Percentiles rank a stretch among this genome's conserved stretches.
Evolutionary conservation across 202 grass and related monocot species (phyloP).

Genomic region (Musa balbisiana): DNA sequence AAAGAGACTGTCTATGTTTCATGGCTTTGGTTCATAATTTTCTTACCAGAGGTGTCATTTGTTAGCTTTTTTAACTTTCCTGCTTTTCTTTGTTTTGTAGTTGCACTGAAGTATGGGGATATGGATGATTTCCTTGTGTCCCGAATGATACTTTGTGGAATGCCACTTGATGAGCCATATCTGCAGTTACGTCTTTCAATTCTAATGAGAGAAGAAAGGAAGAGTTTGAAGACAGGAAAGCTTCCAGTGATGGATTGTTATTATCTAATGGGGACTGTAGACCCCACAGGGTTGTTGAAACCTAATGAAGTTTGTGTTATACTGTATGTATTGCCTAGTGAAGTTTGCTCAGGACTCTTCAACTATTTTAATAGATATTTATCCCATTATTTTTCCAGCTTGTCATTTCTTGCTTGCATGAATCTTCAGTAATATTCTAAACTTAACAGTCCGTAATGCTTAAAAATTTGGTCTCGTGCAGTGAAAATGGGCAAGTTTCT

Average conservation of each 20-base stretch:
- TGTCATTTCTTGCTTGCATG: background rate
- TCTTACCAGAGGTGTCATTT: no score
- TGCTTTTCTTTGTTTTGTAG: constrained; percentile 31
- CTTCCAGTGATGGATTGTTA: constrained; percentile 53
- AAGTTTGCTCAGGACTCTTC: no score
- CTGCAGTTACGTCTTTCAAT: constrained; percentile 38
- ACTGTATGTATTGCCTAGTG: constrained; percentile 40
- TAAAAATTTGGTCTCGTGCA: constrained; percentile 14
- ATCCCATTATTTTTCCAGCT: no score
- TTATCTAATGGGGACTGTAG: constrained; percentile 74
- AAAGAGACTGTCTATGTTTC: background rate
- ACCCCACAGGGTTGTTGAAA: constrained; percentile 47
- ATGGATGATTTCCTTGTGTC: constrained; percentile 48
- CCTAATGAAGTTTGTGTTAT: constrained; percentile 71
- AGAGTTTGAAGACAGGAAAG: constrained; percentile 45
- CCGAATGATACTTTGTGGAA: constrained; percentile 59
- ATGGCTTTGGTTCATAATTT: no score
- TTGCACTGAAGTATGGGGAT: constrained; percentile 49
- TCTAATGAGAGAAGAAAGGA: constrained; percentile 46
- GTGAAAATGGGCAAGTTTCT: constrained; percentile 64
- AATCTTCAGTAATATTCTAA: background rate
- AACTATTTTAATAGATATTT: no score
- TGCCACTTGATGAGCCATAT: constrained; percentile 47
- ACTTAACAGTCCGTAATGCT: background rate
- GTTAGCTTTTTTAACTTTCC: background rate